These are phyloP conservation scores for Neurospora terricola DNA, from an alignment of 495 filamentous ascomycete species.

Conservation along the genomic window DNA sequence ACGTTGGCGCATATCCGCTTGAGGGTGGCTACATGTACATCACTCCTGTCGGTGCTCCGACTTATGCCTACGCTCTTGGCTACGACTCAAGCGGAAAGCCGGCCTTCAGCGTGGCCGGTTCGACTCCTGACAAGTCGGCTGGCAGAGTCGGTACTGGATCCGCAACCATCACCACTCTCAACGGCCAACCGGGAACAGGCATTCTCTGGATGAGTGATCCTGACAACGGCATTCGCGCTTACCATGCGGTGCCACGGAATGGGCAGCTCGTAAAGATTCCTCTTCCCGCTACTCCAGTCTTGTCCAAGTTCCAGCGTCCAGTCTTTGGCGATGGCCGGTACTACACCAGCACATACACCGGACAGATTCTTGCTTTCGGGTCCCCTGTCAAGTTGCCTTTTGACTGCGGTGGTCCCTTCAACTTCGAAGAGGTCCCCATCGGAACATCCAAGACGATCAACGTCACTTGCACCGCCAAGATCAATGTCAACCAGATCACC, in stretches of 20 bases:
- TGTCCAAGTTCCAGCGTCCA: constrained; percentile 27
- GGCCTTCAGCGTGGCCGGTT: constrained; percentile 12
- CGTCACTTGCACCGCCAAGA: constrained; percentile 27
- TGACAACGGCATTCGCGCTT: constrained; percentile 30
- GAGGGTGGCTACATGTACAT: constrained; percentile 11
- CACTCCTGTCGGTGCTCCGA: constrained; percentile 15
- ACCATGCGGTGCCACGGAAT: constrained; percentile 17
- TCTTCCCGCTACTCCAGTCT: constrained; percentile 14
- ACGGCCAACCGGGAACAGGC: constrained; percentile 30
- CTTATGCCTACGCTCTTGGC: constrained; percentile 30
- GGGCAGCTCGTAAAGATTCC: constrained; percentile 8
- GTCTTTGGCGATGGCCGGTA: constrained; percentile 30
- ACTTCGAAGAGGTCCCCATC: constrained; percentile 33
- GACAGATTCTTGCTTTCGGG: constrained; percentile 29
- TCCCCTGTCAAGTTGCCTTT: constrained; percentile 26
- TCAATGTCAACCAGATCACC: constrained; percentile 21
- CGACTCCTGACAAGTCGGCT: constrained; percentile 23
- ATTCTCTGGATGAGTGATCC: constrained; percentile 34
- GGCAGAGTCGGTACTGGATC: constrained; percentile 27
- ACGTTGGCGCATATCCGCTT: constrained; percentile 9
- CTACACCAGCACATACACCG: constrained; percentile 28
- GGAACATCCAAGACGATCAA: constrained; percentile 13
- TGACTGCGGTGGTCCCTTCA: constrained; percentile 24
- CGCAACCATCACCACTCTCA: constrained; percentile 28
- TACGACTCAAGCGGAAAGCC: constrained; percentile 17